Evolutionary conservation across 2,329 filamentous ascomycete species (phyloP).

Genomic region (Fusarium sp.): DNA sequence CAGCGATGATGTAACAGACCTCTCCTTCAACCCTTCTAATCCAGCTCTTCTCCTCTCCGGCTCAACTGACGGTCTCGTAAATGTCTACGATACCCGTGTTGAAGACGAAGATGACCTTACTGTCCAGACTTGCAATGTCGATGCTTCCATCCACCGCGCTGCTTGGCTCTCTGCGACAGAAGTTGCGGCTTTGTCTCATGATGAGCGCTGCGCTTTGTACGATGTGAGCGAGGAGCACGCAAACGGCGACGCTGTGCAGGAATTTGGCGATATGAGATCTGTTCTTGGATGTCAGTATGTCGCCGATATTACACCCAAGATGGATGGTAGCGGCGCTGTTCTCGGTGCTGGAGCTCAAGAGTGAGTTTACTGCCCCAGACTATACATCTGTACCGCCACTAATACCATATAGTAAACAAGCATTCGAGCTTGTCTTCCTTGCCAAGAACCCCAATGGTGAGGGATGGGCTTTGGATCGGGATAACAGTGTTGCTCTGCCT

Average conservation of each 20-base stretch:
- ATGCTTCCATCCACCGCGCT: slow-evolving; percentile 78
- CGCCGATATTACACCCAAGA: slow-evolving; percentile 71
- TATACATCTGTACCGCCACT: no score
- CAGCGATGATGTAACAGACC: slow-evolving; percentile 73
- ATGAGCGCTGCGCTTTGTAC: slow-evolving; percentile 81
- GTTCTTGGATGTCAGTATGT: slow-evolving; percentile 79
- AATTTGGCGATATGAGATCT: slow-evolving; percentile 76
- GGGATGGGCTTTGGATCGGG: slow-evolving; percentile 66
- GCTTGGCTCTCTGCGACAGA: slow-evolving; percentile 73
- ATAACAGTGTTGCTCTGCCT: slow-evolving; percentile 67
- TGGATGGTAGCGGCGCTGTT: slow-evolving; percentile 67
- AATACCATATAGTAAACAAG: slow-evolving; percentile 56
- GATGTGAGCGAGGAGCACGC: slow-evolving; percentile 72
- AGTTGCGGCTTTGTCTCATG: slow-evolving; percentile 79
- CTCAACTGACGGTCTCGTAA: slow-evolving; percentile 83
- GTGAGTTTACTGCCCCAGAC: slow-evolving; percentile 54
- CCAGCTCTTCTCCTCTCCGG: slow-evolving; percentile 75
- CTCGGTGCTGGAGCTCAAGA: slow-evolving; percentile 75
- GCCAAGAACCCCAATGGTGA: slow-evolving; percentile 55
- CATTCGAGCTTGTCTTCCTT: slow-evolving; percentile 71
- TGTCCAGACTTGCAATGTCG: slow-evolving; percentile 81
- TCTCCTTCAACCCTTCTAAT: slow-evolving; percentile 67
- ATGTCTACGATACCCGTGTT: slow-evolving; percentile 77
- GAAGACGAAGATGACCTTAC: slow-evolving; percentile 81
- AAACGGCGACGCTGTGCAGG: slow-evolving; percentile 64